Evolutionary conservation across 352 stramenopile genomes (phyloP).

Genomic region (Phytophthora parvispora): DNA sequence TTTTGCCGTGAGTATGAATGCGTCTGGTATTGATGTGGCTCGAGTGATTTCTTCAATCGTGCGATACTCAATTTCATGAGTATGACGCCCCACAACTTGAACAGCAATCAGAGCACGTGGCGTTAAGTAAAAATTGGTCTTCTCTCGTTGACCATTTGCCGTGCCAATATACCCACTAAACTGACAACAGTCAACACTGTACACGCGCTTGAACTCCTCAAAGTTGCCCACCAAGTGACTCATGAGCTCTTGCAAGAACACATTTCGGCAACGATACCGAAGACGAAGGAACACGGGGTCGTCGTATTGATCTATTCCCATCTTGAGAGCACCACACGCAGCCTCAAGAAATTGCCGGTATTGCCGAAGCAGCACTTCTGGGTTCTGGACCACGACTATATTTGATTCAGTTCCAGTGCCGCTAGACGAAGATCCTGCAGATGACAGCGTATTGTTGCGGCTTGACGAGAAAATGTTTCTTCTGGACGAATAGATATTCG

Average conservation of each 20-base stretch:
- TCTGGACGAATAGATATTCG: slow-evolving; percentile 37
- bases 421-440: slow-evolving; percentile 55
- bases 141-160: slow-evolving; percentile 75
- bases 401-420: slow-evolving; percentile 30
- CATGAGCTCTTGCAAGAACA: slow-evolving; percentile 88
- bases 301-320: slow-evolving; percentile 65
- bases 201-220: slow-evolving; percentile 82
- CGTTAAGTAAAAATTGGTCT: slow-evolving; percentile 78
- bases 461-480: slow-evolving; percentile 39
- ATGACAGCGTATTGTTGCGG: slow-evolving; percentile 46
- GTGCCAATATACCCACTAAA: slow-evolving; percentile 84
- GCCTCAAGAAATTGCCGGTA: slow-evolving; percentile 83
- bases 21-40: slow-evolving; percentile 57
- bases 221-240: slow-evolving; percentile 82
- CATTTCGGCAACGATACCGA: slow-evolving; percentile 79
- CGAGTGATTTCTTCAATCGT: slow-evolving; percentile 63
- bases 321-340: slow-evolving; percentile 64
- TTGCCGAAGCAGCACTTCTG: slow-evolving; percentile 75
- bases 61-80: slow-evolving; percentile 82
- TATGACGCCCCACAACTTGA: slow-evolving; percentile 71
- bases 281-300: slow-evolving; percentile 77
- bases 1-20: slow-evolving; percentile 67
- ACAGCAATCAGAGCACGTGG: slow-evolving; percentile 74
- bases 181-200: slow-evolving; percentile 73
- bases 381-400: slow-evolving; percentile 69